Evolutionary conservation across 2,329 filamentous ascomycete species (phyloP).

Genomic region (Monosporascus sp.): DNA sequence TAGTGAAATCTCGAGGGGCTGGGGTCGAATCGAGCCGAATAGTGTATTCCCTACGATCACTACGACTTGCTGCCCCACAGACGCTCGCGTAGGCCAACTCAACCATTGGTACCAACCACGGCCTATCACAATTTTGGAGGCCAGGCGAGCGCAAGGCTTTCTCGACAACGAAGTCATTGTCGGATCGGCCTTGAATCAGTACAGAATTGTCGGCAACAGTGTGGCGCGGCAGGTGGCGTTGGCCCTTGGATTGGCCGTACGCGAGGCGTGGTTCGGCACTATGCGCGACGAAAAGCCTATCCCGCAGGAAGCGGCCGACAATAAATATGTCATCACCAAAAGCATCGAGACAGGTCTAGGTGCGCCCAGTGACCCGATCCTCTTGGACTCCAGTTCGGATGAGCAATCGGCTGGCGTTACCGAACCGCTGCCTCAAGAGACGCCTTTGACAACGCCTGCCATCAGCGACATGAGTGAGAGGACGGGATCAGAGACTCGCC

Average conservation of each 20-base stretch:
- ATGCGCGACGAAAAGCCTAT: slow-evolving; percentile 24
- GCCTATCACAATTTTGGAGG: slow-evolving; percentile 60
- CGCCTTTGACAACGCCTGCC: slow-evolving; percentile 10
- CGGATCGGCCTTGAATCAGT: slow-evolving; percentile 50
- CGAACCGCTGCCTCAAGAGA: slow-evolving; percentile 2
- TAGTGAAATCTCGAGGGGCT: slow-evolving; percentile 35
- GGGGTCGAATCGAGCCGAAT: slow-evolving; percentile 46
- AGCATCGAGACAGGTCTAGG: not conserved
- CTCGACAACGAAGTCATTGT: slow-evolving; percentile 66
- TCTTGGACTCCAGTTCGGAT: slow-evolving; percentile 1
- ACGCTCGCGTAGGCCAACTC: slow-evolving; percentile 48
- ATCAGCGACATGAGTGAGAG: slow-evolving; percentile 13
- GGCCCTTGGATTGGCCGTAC: slow-evolving; percentile 58
- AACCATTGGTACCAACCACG: slow-evolving; percentile 65
- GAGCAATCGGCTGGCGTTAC: slow-evolving; percentile 3
- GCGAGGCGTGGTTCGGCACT: slow-evolving; percentile 49
- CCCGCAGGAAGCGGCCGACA: slow-evolving; percentile 1
- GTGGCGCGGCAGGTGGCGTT: slow-evolving; percentile 66
- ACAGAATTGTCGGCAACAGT: slow-evolving; percentile 69
- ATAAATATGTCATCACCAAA: not conserved
- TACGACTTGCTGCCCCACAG: slow-evolving; percentile 45
- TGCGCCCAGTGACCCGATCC: not conserved
- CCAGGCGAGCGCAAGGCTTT: slow-evolving; percentile 63
- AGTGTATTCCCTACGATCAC: slow-evolving; percentile 58
- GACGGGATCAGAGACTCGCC: slow-evolving; percentile 6